These are phyloP conservation scores for Russula virescens DNA, from an alignment of 768 basidiomycete species.

Conservation along the genomic window DNA sequence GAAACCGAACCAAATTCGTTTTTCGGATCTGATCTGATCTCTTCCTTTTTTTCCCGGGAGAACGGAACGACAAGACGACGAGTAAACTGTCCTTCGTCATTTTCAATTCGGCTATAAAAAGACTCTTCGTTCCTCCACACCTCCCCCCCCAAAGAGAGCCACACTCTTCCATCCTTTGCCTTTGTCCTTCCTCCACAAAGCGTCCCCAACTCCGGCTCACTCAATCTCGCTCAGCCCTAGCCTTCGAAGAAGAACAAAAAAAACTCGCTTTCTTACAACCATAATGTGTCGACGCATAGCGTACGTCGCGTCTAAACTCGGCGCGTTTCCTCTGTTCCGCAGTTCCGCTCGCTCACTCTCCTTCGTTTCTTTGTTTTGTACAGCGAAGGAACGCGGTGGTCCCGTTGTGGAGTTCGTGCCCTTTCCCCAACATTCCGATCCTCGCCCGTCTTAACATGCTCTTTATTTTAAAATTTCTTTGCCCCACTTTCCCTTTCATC, in stretches of 20 bases:
- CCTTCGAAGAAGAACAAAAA: no score
- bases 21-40: conserved; percentile 11
- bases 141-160: conserved; percentile 3
- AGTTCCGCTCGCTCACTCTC: conserved; percentile 6
- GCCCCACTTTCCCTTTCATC: conserved; percentile 8
- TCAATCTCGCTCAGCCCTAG: not conserved
- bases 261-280: no score
- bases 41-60: no score
- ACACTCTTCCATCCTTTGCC: conserved; percentile 7
- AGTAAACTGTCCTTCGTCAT: not conserved
- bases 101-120: conserved; percentile 12
- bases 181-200: not conserved
- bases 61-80: no score
- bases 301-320: conserved; percentile 40
- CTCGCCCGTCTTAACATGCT: no score
- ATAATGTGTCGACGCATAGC: conserved; percentile 72
- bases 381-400: conserved; percentile 76
- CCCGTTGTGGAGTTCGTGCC: conserved; percentile 53
- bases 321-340: no score
- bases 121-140: not conserved
- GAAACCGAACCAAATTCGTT: conserved; percentile 17
- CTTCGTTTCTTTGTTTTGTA: not conserved
- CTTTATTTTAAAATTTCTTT: no score
- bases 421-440: not conserved
- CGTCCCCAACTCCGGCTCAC: no score